phyloP scores from a whole-genome alignment of 306 rosid species.

The Cucurbita maxima region DNA sequence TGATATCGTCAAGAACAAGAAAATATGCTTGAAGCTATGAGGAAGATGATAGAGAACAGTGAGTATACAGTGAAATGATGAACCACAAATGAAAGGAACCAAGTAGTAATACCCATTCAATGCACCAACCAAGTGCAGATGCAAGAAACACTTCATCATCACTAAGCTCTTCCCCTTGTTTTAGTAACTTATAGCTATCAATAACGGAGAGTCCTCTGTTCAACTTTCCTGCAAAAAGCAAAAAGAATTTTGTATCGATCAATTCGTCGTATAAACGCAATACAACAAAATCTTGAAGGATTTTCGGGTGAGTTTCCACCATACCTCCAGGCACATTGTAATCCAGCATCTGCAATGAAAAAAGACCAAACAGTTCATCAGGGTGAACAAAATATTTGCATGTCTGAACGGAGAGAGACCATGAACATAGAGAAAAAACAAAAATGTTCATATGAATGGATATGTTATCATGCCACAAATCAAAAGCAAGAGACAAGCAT shows the following conservation, averaged over 20 bases:
- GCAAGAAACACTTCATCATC: constrained; percentile 29
- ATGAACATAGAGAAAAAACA: not conserved
- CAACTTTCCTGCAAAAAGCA: constrained; percentile 24
- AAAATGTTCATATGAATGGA: not conserved
- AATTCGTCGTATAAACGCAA: not conserved
- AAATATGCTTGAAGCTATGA: constrained; percentile 40
- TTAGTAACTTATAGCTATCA: constrained; percentile 25
- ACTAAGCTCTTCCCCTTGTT: constrained; percentile 19
- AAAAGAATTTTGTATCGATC: not conserved
- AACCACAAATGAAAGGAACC: not conserved
- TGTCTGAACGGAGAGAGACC: not conserved
- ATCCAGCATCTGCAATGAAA: constrained; percentile 33
- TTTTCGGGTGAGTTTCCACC: not conserved
- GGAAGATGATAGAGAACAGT: not conserved
- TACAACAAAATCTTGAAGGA: not conserved
- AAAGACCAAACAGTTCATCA: not conserved
- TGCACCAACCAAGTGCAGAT: constrained; percentile 43
- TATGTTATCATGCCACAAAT: not conserved
- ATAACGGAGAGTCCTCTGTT: constrained; percentile 37
- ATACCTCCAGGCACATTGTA: constrained; percentile 39
- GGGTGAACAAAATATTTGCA: not conserved
- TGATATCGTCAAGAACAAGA: constrained; percentile 35
- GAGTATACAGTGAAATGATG: not conserved
- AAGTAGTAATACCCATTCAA: constrained; percentile 31
- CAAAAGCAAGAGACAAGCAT: not conserved